These are phyloP conservation scores for Solanum pinnatisectum DNA, from an alignment of 257 asterid genomes.

Conservation along the genomic window DNA sequence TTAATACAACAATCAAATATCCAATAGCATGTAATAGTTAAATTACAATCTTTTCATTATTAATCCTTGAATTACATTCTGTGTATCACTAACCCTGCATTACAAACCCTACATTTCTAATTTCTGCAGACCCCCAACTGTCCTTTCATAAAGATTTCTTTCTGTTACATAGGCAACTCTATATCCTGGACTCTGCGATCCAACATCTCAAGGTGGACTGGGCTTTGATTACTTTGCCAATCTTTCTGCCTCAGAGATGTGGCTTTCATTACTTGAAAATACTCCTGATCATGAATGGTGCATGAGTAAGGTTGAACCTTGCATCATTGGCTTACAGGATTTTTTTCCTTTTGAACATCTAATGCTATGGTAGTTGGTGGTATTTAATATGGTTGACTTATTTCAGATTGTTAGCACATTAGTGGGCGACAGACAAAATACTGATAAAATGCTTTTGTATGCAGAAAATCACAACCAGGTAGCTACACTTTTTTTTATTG, in stretches of 20 bases:
- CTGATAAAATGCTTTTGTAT: constrained; percentile 75
- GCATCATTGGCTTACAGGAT: neutral
- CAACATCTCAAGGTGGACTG: constrained; percentile 87
- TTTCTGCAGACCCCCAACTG: neutral
- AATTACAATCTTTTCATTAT: neutral
- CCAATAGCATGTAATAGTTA: neutral
- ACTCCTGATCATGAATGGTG: constrained; percentile 85
- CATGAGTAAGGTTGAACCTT: constrained; percentile 76
- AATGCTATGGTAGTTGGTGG: neutral
- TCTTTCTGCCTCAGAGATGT: constrained; percentile 87
- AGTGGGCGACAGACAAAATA: constrained; percentile 40
- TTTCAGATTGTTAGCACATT: constrained; percentile 65
- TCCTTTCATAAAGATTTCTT: constrained; percentile 7
- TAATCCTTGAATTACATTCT: neutral
- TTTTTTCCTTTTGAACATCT: neutral
- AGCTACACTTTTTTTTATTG: neutral
- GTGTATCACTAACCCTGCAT: neutral
- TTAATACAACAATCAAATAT: neutral
- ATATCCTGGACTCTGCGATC: constrained; percentile 92
- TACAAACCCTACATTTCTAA: neutral
- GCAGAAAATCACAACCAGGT: constrained; percentile 99
- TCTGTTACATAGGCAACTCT: constrained; percentile 57
- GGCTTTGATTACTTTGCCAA: constrained; percentile 91
- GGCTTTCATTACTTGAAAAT: constrained; percentile 64
- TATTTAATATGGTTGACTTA: constrained; percentile 10